These are phyloP conservation scores for Chrysosporium keratinophilum DNA, from an alignment of 2,329 filamentous ascomycete genomes.

Conservation along the genomic window DNA sequence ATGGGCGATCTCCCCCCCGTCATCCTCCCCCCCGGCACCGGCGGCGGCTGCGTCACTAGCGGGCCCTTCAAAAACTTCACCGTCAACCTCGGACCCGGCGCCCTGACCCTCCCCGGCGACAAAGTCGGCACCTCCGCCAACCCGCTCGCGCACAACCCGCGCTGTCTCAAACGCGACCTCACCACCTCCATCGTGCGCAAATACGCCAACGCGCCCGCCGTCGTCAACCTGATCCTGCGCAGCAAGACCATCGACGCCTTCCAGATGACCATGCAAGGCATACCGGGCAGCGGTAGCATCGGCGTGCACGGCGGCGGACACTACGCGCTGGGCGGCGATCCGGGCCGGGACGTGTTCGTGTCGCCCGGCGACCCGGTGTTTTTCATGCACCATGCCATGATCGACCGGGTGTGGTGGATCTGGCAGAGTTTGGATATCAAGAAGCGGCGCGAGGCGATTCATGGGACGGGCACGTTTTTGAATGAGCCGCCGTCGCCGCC, in stretches of 20 bases:
- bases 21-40: conserved; percentile 14
- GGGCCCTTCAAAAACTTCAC: conserved; percentile 28
- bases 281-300: conserved; percentile 4
- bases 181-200: conserved; percentile 19
- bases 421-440: conserved; percentile 17
- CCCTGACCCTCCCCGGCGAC: conserved; percentile 11
- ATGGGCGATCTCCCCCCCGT: conserved; percentile 25
- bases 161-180: conserved; percentile 32
- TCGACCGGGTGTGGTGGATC: conserved; percentile 19
- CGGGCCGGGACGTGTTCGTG: conserved; percentile 13
- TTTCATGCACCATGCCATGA: conserved; percentile 18
- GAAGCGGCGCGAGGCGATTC: conserved; percentile 1
- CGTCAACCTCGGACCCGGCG: conserved; percentile 27
- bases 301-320: conserved; percentile 15
- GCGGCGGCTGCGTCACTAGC: conserved; percentile 23
- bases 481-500: conserved; percentile 16
- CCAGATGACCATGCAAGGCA: conserved; percentile 1
- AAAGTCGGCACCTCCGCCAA: conserved; percentile 14
- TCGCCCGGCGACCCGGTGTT: conserved; percentile 17
- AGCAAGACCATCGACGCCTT: conserved; percentile 12
- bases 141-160: conserved; percentile 22
- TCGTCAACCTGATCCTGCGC: conserved; percentile 11
- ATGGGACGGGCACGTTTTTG: conserved; percentile 8
- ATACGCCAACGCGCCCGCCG: neutral
- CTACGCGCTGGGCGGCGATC: conserved; percentile 11